Conservation (phyloP, 225 moss, liverwort and hornwort genomes). For the Asterella californica region DNA sequence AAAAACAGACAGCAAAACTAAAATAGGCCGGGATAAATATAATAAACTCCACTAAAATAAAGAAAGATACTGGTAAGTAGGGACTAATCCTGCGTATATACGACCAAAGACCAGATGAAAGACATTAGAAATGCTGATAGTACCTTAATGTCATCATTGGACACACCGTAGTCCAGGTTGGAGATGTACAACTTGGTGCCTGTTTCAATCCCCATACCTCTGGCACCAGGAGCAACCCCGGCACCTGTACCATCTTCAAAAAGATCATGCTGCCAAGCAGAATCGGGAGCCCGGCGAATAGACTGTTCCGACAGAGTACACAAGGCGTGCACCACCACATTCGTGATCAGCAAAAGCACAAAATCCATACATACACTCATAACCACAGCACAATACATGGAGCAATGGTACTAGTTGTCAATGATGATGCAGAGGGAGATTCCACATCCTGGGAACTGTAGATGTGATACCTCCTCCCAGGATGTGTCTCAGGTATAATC, state of each 20-base stretch:
- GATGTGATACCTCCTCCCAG: constrained; percentile 98
- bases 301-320: constrained; percentile 67
- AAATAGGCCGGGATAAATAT: too few species aligned
- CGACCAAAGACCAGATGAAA: background rate
- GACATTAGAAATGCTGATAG: too few species aligned
- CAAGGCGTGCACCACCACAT: constrained; percentile 56
- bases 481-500: constrained; percentile 80
- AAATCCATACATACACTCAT: constrained; percentile 40
- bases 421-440: constrained; percentile 74
- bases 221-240: constrained; percentile 42
- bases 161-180: constrained; percentile 86
- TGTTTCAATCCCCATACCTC: constrained; percentile 77
- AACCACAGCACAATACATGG: constrained; percentile 44
- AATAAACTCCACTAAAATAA: too few species aligned
- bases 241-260: constrained; percentile 83
- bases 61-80: background rate
- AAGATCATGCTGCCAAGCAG: constrained; percentile 89
- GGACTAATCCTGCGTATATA: background rate
- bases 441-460: constrained; percentile 95
- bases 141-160: constrained; percentile 93
- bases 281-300: constrained; percentile 70
- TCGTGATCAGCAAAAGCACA: constrained; percentile 56
- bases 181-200: constrained; percentile 94
- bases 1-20: too few species aligned
- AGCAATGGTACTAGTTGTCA: constrained; percentile 46